Evolutionary conservation across 176 grass and related monocot species (phyloP), one percentile per base, ranked within the genome.

Genomic region (Miscanthus lutarioriparius): DNA sequence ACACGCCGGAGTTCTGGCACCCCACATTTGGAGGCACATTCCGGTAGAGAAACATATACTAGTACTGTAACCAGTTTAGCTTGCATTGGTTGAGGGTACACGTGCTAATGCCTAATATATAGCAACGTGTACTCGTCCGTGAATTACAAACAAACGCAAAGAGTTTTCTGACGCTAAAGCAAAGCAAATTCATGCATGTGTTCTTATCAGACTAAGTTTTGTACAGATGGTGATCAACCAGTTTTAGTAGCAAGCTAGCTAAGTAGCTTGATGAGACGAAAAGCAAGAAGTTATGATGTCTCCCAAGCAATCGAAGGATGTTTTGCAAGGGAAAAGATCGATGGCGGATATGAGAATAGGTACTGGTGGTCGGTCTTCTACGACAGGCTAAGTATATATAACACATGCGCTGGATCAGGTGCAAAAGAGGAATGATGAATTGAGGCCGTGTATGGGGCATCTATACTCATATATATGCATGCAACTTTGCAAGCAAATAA

Each of bases 11-110:
- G 81, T 98, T 95, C 87, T 98, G 96, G 96, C 90, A 94, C 67
- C 96, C 96, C 49, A 92, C 96, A 54, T 95, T 98, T 85, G 96
- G 93, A 80, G 96, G 89, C 39, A 89, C 87, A 53, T 98, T 95
- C 90, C 87, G 93, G 64, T 95, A 95, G 88, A 82, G 5, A 75
- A 56, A 28, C 54, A 27, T 81, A 36, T n/a, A n/a, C n/a, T 7
- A 35, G n/a, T 58, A 23, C 20, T 59, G 26, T 27, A 85, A 72
- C 26, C 82, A 77, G 83, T 68, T 78, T 74, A 63, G 78, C 40
- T 80, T 74, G 16, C 28, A 53, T 89, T 58, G 32, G 51, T 72
- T 20, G 32, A 70, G 32, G 33, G 63, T 41, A 51, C 68, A 83
- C 32, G 48, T 80, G 47, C 84, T 28, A 64, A 26, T 75, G 83